These are phyloP conservation scores for Primulina eburnea DNA, from an alignment of 257 asterid genomes.

Conservation along the genomic window DNA sequence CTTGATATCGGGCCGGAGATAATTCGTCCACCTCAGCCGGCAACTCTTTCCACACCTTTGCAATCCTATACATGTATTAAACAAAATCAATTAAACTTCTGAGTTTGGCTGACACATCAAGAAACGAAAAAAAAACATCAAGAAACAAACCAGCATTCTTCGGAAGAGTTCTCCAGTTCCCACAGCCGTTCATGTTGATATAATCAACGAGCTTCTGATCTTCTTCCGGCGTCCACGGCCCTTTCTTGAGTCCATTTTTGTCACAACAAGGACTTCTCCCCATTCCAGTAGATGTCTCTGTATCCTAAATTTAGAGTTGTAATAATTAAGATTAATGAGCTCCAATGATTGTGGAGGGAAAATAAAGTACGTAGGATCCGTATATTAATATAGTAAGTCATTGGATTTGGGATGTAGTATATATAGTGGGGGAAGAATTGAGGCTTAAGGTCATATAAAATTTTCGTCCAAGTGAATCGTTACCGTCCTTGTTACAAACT, in stretches of 20 bases:
- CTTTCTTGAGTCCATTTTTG: constrained; percentile 54
- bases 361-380: background rate
- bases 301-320: background rate
- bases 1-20: constrained; percentile 58
- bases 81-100: no score
- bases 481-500: constrained; percentile 69
- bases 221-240: constrained; percentile 71
- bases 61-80: constrained; percentile 31
- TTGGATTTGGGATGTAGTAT: constrained; percentile 4
- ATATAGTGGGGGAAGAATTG: constrained; percentile 12
- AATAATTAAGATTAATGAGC: background rate
- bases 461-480: constrained; percentile 36
- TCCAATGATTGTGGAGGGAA: constrained; percentile 1
- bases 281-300: constrained; percentile 27
- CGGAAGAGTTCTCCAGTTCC: constrained; percentile 68
- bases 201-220: constrained; percentile 57
- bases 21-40: constrained; percentile 61
- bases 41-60: constrained; percentile 75
- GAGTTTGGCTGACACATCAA: background rate
- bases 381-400: constrained; percentile 8
- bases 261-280: constrained; percentile 71
- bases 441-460: background rate
- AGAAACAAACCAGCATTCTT: constrained; percentile 48
- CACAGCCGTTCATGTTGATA: constrained; percentile 48
- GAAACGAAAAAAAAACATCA: background rate